Evolutionary conservation across 257 asterid species (phyloP).

Genomic region (Solanum verrucosum): DNA sequence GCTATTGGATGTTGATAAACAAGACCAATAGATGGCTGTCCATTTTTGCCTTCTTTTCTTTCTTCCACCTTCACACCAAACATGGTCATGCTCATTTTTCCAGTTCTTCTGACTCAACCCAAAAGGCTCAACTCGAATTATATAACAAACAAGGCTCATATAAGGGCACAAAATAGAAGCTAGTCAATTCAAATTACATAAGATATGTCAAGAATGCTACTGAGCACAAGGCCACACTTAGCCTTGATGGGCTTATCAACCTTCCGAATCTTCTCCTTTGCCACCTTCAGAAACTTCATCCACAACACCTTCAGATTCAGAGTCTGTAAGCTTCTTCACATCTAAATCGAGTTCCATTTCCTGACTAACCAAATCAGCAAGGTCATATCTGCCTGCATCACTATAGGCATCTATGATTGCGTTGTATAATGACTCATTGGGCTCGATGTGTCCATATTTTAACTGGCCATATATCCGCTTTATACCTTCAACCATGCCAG

Average conservation of each 20-base stretch:
- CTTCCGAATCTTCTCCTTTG: neutral
- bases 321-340: conserved; percentile 20
- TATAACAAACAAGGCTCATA: neutral
- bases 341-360: conserved; percentile 57
- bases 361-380: conserved; percentile 61
- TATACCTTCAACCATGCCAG: conserved; percentile 86
- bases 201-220: neutral
- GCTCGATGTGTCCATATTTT: conserved; percentile 49
- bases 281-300: conserved; percentile 7
- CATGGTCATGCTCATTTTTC: conserved; percentile 25
- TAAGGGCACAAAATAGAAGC: neutral
- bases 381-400: conserved; percentile 56
- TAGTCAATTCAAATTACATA: neutral
- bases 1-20: conserved; percentile 57
- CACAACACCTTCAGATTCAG: conserved; percentile 31
- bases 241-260: neutral
- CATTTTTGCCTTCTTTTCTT: conserved; percentile 54
- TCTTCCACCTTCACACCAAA: conserved; percentile 59
- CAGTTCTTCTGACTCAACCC: neutral
- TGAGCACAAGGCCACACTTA: neutral
- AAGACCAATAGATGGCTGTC: conserved; percentile 69
- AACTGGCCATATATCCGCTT: conserved; percentile 61
- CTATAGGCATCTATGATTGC: conserved; percentile 66
- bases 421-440: conserved; percentile 45
- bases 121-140: neutral